Conservation (phyloP, 352 stramenopile genomes). For the Pythium monospermum region DNA sequence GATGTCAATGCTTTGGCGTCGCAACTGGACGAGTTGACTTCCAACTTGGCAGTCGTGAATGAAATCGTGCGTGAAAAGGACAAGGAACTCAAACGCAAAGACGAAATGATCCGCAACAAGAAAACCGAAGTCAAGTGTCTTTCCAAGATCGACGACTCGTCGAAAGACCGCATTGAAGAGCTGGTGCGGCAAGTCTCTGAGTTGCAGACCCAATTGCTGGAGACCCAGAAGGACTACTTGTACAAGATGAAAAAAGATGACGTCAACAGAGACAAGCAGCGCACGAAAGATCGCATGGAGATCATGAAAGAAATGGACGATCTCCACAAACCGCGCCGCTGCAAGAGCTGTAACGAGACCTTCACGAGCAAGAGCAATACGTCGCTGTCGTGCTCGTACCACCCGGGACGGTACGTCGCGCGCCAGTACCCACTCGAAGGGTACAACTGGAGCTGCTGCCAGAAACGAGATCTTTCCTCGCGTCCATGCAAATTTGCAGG, state of each 20-base stretch:
- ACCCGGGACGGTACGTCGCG: conserved; percentile 67
- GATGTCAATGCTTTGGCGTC: conserved; percentile 47
- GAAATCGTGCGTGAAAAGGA: conserved; percentile 59
- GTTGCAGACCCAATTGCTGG: conserved; percentile 66
- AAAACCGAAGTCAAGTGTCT: conserved; percentile 80
- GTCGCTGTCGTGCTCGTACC: conserved; percentile 73
- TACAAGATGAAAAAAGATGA: conserved; percentile 79
- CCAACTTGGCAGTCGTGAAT: conserved; percentile 40
- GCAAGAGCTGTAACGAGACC: conserved; percentile 79
- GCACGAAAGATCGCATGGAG: conserved; percentile 52
- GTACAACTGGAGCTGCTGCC: conserved; percentile 81
- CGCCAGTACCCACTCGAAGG: conserved; percentile 76
- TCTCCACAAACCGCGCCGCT: conserved; percentile 66
- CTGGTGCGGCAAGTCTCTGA: conserved; percentile 66
- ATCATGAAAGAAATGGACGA: conserved; percentile 70
- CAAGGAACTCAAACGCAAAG: conserved; percentile 51
- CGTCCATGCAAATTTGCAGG: conserved; percentile 78
- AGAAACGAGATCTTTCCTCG: conserved; percentile 74
- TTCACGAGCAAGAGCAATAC: conserved; percentile 82
- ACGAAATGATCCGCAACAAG: conserved; percentile 59
- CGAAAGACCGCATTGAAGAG: conserved; percentile 73
- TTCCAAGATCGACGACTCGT: conserved; percentile 66
- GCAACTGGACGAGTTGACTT: conserved; percentile 42
- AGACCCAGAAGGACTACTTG: conserved; percentile 76
- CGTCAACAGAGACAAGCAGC: conserved; percentile 58